Evolutionary conservation across 495 filamentous ascomycete genomes (phyloP), one percentile per base, ranked within the genome.

Genomic region (Xylona heveae): DNA sequence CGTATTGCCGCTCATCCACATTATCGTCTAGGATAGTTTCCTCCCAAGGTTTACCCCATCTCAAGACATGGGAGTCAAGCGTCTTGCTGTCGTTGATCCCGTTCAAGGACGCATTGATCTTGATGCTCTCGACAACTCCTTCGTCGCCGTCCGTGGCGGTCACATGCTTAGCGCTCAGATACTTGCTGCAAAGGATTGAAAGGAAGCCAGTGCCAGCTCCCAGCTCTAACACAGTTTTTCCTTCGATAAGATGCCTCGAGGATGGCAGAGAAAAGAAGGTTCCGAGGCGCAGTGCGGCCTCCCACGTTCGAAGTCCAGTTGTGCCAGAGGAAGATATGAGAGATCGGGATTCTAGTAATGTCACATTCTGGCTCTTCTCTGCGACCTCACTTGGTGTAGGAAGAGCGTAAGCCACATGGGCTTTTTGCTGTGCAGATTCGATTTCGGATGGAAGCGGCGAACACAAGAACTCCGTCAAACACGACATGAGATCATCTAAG

Each of bases 271-370:
- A 54, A 20, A 88, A 68, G 40, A 72, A 91, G 14, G 78, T 64
- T 0, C 72, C 80, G 0, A 94, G 61, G 45, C 83, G 76, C n/a
- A 95, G 52, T 0, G 81, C 71, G 3, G 85, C 85, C 54, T 93
- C 85, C 85, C 85, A 95, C 4, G 85, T 95, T 7, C 85, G 68
- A 18, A 81, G 58, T 0, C 85, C 85, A 0, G 85, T 94, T 2
- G 78, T 91, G 3, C 78, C 80, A 4, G 61, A 53, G 0, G 68
- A 67, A 6, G 78, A 71, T 25, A 95, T 68, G 1, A 93, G 48
- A 18, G 62, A 61, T 3, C 74, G 69, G 7, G 76, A 71, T 54
- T 95, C 85, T 3, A 75, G 54, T 0, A 80, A 45, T 6, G 58
- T 74, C 36, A 76, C 50, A 37, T 19, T 38, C 38, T 19, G 12